Evolutionary conservation across 495 filamentous ascomycete species (phyloP).

Genomic region (Pseudevernia furfuracea): DNA sequence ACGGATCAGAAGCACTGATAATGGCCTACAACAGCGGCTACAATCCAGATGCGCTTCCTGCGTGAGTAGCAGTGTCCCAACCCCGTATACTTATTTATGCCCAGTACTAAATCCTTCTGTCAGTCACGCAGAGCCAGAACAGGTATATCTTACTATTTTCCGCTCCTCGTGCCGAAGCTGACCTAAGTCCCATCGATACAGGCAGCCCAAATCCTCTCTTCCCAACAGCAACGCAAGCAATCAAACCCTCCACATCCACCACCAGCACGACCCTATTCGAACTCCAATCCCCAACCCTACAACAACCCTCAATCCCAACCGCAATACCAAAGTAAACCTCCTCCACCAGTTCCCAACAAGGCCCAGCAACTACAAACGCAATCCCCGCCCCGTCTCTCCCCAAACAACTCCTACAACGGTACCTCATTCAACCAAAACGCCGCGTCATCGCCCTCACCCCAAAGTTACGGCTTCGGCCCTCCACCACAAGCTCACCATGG

Average conservation of each 20-base stretch:
- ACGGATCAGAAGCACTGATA: too few species aligned
- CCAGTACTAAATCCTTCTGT: constrained; percentile 14
- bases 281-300: constrained; percentile 30
- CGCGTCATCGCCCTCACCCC: constrained; percentile 46
- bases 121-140: constrained; percentile 92
- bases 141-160: constrained; percentile 44
- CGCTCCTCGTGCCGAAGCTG: background rate
- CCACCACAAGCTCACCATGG: constrained; percentile 47
- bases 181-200: constrained; percentile 22
- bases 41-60: constrained; percentile 95
- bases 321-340: constrained; percentile 30
- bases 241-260: constrained; percentile 28
- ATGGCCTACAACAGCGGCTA: constrained; percentile 94
- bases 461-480: constrained; percentile 53
- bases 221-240: constrained; percentile 29
- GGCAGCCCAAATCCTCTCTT: constrained; percentile 50
- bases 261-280: constrained; percentile 25
- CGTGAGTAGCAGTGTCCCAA: constrained; percentile 51
- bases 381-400: constrained; percentile 30
- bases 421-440: constrained; percentile 34
- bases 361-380: constrained; percentile 22
- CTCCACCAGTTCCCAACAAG: constrained; percentile 24
- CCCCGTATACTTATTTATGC: background rate
- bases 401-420: constrained; percentile 30
- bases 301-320: constrained; percentile 18